Conservation (phyloP, 176 grass and related monocot genomes). For the Metroxylon sagu region DNA sequence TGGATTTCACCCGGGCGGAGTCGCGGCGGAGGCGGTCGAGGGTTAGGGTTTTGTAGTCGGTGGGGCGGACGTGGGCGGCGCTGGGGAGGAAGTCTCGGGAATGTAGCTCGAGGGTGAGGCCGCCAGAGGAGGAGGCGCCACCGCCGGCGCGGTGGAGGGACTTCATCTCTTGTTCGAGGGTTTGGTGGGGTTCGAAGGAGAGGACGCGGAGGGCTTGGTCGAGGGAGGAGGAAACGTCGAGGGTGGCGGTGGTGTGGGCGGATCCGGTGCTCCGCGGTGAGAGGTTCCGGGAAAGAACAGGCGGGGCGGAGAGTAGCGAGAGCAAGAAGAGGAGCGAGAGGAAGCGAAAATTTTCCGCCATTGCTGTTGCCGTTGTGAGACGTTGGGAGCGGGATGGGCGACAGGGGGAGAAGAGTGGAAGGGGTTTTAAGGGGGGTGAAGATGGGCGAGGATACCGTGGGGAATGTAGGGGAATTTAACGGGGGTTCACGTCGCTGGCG, state of each 20-base stretch:
- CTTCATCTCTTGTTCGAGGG: constrained; percentile 25
- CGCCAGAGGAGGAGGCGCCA: background rate
- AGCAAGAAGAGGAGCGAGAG: constrained; percentile 16
- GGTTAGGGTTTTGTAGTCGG: constrained; percentile 40
- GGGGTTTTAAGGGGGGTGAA: no score
- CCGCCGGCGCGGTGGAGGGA: background rate
- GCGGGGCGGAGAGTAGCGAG: background rate
- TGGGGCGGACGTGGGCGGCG: constrained; percentile 20
- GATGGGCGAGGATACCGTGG: no score
- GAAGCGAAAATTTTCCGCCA: background rate
- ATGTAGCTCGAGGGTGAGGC: constrained; percentile 39
- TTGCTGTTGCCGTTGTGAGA: constrained; percentile 6
- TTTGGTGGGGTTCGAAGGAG: constrained; percentile 28
- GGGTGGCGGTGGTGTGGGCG: constrained; percentile 20
- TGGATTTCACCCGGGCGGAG: constrained; percentile 33
- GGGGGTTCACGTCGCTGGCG: no score
- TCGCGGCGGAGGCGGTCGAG: constrained; percentile 55
- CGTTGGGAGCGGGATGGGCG: no score
- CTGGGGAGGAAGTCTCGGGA: constrained; percentile 59
- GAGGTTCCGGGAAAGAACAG: constrained; percentile 15
- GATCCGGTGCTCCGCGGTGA: background rate
- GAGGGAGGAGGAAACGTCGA: constrained; percentile 48
- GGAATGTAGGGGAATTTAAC: no score
- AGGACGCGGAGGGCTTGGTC: constrained; percentile 44
- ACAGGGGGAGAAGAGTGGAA: no score